These are phyloP conservation scores for Chiua virens DNA, from an alignment of 768 basidiomycete species.

Conservation along the genomic window DNA sequence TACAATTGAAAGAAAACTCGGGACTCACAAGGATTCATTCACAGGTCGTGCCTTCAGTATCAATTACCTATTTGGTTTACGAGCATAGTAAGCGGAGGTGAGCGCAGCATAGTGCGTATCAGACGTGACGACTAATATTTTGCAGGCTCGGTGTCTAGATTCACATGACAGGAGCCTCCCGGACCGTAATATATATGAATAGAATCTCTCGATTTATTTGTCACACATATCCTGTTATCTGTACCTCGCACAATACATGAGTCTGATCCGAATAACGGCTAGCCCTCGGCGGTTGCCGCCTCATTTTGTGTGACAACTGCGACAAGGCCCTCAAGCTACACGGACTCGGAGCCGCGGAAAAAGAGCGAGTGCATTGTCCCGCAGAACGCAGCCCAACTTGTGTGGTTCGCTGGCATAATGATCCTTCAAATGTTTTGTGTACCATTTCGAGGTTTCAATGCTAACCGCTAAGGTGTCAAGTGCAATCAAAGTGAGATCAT, in stretches of 20 bases:
- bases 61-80: conserved; percentile 95
- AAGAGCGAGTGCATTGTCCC: conserved; percentile 51
- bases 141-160: conserved; percentile 61
- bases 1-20: background rate
- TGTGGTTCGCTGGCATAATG: conserved; percentile 43
- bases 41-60: conserved; percentile 93
- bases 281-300: background rate
- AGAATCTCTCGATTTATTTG: conserved; percentile 25
- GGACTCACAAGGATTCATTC: conserved; percentile 7
- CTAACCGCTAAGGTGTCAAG: conserved; percentile 49
- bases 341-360: conserved; percentile 41
- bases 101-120: conserved; percentile 19
- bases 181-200: conserved; percentile 22
- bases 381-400: conserved; percentile 45
- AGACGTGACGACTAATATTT: background rate
- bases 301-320: background rate
- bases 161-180: conserved; percentile 7
- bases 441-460: conserved; percentile 58
- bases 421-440: conserved; percentile 50
- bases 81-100: conserved; percentile 82
- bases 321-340: background rate
- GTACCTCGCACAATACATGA: conserved; percentile 29
- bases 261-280: background rate
- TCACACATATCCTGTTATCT: conserved; percentile 24
- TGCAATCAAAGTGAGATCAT: background rate